Base-by-base conservation (phyloP, 177 flowering plant genomes). In the Vitis hybrid region DNA sequence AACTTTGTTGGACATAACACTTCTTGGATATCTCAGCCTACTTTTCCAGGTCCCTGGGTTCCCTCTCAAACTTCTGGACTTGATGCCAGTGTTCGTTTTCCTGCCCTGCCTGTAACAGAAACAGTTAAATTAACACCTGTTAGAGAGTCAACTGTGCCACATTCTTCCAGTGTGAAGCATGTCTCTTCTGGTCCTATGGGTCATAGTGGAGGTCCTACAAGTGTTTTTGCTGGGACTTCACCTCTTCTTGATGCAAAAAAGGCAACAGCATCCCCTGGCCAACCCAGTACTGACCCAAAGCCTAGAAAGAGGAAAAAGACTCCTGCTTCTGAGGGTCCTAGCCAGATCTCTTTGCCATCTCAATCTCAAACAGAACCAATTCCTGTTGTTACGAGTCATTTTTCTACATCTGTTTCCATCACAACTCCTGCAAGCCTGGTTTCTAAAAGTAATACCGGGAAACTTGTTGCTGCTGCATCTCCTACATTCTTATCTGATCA, bases 241-340 rank as follows among this genome's bases (percentile, higher is more conserved):
- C 63, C 80, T 13, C 60, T 61, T 14, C 62, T 71, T 74, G 97
- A 86, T 45, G 12, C 64, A 10, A 82, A 77, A 64, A 85, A 76
- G 71, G 65, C 59, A 2, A 12, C 80, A 29, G 58, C 16, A 48
- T 64, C 86, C 64, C 64, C 86, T 63, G 74, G 66, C 63, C 86
- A 73, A 71, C 74, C 63, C 19, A 64, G 89, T 71, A 53, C 76
- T 62, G 97, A 82, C 60, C 70, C 79, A 10, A 93, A 86, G 77
- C 61, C 90, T 55, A 88, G 91, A 76, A 95, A 87, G 81, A 87
- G 89, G 63, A 95, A 84, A 65, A 95, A 90, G 75, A 66, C 39
- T 74, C 9, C 76, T 31, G 73, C 62, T 70, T 62, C 87, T 69
- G 87, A 80, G 77, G 89, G 75, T 73, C 67, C 33, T 72, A 73